Conservation (phyloP, 2,329 filamentous ascomycete genomes). For the Lomentospora prolificans region DNA sequence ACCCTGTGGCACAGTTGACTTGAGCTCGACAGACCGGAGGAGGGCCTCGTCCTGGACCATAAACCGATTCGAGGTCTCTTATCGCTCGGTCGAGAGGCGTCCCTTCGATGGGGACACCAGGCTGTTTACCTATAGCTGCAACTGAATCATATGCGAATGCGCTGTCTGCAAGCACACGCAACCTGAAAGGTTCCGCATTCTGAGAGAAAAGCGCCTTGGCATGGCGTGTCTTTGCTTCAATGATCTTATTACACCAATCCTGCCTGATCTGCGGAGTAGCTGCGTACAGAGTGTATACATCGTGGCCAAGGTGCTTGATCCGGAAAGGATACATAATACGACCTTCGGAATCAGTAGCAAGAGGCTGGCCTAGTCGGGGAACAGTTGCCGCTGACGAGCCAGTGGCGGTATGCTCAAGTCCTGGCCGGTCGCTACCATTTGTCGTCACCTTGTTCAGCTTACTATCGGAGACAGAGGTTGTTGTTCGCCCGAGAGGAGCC, state of each 20-base stretch:
- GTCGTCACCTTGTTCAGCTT: slow-evolving; percentile 47
- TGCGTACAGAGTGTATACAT: slow-evolving; percentile 86
- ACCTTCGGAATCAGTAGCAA: slow-evolving; percentile 61
- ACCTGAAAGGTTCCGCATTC: slow-evolving; percentile 88
- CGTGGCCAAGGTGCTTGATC: slow-evolving; percentile 89
- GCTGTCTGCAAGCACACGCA: slow-evolving; percentile 85
- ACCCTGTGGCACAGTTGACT: slow-evolving; percentile 90
- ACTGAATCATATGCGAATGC: slow-evolving; percentile 73
- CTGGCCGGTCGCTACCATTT: slow-evolving; percentile 42
- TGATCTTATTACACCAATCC: slow-evolving; percentile 90
- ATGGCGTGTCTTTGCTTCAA: slow-evolving; percentile 89
- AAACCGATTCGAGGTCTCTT: slow-evolving; percentile 71
- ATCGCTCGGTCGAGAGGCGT: slow-evolving; percentile 90
- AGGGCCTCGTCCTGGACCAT: slow-evolving; percentile 61
- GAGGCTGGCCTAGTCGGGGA: slow-evolving; percentile 29
- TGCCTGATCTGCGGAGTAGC: slow-evolving; percentile 62
- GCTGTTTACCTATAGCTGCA: slow-evolving; percentile 48
- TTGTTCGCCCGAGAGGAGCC: slow-evolving; percentile 47
- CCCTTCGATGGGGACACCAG: slow-evolving; percentile 68
- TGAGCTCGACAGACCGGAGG: slow-evolving; percentile 71
- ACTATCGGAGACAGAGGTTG: slow-evolving; percentile 48
- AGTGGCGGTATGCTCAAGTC: slow-evolving; percentile 59
- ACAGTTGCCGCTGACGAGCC: slow-evolving; percentile 45
- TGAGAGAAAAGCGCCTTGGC: slow-evolving; percentile 81
- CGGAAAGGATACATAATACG: slow-evolving; percentile 89